phyloP scores from a whole-genome alignment of 129 eudicot species.

The Daucus carota region DH1_v3.0 NC_030387.2:11444001-11444500 shows the following conservation, averaged over 20 bases:
- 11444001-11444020: too few species aligned
- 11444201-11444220: too few species aligned
- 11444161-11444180: not conserved
- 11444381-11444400: not conserved
- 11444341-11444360: not conserved
- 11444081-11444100: not conserved
- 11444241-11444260: not conserved
- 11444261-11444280: not conserved
- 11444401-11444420: not conserved
- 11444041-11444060: not conserved
- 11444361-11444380: not conserved
- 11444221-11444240: too few species aligned
- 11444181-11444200: not conserved
- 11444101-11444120: not conserved
- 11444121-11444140: not conserved
- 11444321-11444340: not conserved
- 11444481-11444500: slow-evolving; percentile 60
- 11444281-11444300: not conserved
- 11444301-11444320: not conserved
- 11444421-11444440: not conserved
- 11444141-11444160: not conserved
- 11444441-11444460: not conserved
- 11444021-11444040: not conserved
- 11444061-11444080: not conserved
- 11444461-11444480: not conserved